Evolutionary conservation across 371 early-diverging fungal species (phyloP).

Genomic region (Paramicrosporidium saccamoebae): DNA sequence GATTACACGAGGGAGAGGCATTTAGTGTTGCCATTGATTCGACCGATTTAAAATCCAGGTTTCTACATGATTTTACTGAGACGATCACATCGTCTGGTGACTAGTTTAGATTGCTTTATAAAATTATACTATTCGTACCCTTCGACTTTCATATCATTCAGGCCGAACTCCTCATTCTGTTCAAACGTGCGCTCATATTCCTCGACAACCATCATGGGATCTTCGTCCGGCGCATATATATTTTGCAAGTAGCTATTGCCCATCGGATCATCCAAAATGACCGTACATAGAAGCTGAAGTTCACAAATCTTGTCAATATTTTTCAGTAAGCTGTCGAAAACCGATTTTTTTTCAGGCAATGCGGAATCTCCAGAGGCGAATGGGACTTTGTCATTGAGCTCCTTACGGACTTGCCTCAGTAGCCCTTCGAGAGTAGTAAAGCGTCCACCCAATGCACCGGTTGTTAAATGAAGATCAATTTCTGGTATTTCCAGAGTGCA

Average conservation of each 20-base stretch:
- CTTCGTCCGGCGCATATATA: slow-evolving; percentile 63
- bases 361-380: slow-evolving; percentile 40
- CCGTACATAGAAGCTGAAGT: slow-evolving; percentile 16
- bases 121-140: slow-evolving; percentile 7
- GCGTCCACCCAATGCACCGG: slow-evolving; percentile 79
- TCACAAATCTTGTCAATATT: slow-evolving; percentile 20
- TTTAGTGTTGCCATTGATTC: no score
- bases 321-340: slow-evolving; percentile 24
- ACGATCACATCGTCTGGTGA: background rate
- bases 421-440: slow-evolving; percentile 86
- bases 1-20: no score
- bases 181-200: slow-evolving; percentile 52
- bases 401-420: slow-evolving; percentile 49
- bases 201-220: slow-evolving; percentile 65
- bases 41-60: no score
- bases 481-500: slow-evolving; percentile 67
- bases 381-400: slow-evolving; percentile 26
- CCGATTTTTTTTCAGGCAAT: slow-evolving; percentile 10
- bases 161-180: slow-evolving; percentile 42
- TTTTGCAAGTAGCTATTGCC: slow-evolving; percentile 52
- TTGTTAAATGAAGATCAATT: slow-evolving; percentile 29
- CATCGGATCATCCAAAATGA: slow-evolving; percentile 70
- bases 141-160: slow-evolving; percentile 46
- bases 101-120: slow-evolving; percentile 1
- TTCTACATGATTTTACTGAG: no score